Percentiles rank a stretch among this genome's conserved stretches.
Conservation (phyloP, 441 rosid genomes). For the Corymbia calophylla region DNA sequence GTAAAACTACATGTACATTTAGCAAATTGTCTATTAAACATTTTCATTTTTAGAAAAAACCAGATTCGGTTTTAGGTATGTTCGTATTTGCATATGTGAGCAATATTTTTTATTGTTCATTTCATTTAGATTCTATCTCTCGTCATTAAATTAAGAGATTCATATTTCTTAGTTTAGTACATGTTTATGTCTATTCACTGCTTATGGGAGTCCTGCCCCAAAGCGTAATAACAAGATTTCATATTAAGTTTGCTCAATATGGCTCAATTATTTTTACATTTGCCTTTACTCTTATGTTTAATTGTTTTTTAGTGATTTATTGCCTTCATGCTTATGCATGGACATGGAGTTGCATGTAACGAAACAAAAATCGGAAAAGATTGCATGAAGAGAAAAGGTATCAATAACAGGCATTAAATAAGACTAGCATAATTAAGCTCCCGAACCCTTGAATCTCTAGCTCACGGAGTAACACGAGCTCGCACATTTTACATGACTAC, state of each 20-base stretch:
- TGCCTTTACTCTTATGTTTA: neutral
- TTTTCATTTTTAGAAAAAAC: neutral
- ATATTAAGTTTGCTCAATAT: neutral
- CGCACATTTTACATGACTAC: neutral
- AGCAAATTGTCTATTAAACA: neutral
- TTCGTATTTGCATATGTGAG: neutral
- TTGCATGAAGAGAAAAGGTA: neutral
- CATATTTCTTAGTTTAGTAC: neutral
- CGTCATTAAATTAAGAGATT: neutral
- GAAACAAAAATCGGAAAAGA: neutral
- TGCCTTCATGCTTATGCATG: neutral
- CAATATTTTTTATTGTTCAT: neutral
- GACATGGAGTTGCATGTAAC: neutral
- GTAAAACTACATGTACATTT: neutral
- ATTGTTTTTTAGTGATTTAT: neutral
- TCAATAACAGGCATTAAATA: neutral
- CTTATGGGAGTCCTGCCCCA: neutral
- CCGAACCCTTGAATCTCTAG: rapidly evolving
- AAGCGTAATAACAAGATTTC: neutral
- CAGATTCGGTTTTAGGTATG: neutral
- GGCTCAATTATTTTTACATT: neutral
- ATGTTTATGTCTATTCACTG: neutral
- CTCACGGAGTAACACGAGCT: neutral
- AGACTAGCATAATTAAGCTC: neutral
- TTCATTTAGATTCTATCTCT: neutral